A percentile compares a stretch with the other conserved stretches of the same genome.
These are phyloP conservation scores for Neospora caninum DNA, from an alignment of 169 alveolate genomes.

Conservation along the genomic window DNA sequence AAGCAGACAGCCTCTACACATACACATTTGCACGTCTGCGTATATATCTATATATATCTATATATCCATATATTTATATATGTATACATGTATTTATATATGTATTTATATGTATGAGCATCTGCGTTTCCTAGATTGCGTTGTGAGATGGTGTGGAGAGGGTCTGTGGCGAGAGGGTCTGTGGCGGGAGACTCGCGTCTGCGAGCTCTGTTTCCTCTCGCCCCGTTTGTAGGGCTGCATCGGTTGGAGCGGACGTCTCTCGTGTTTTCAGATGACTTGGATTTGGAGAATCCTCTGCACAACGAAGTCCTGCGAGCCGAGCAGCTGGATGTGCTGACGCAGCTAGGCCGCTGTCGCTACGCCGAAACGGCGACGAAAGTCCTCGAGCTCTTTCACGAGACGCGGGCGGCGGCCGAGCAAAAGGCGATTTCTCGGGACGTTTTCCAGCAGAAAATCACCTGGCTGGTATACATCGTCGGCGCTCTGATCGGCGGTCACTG, in stretches of 20 bases:
- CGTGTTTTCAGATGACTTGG: constrained; percentile 33
- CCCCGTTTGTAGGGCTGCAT: too few species aligned
- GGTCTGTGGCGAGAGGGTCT: neutral
- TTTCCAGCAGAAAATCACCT: constrained; percentile 76
- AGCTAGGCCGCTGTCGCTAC: constrained; percentile 81
- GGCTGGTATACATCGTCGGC: constrained; percentile 82
- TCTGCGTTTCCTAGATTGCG: too few species aligned
- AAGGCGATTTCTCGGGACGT: constrained; percentile 72
- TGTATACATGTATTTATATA: neutral
- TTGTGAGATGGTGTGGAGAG: neutral
- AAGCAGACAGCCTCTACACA: too few species aligned
- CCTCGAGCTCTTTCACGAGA: constrained; percentile 68
- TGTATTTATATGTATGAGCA: too few species aligned
- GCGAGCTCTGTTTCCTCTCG: too few species aligned
- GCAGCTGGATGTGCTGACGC: constrained; percentile 82
- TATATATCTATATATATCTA: neutral
- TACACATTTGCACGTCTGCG: neutral
- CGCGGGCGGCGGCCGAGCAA: constrained; percentile 70
- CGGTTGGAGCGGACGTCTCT: neutral
- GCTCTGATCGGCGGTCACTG: constrained; percentile 75
- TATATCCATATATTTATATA: neutral
- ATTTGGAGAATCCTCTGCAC: constrained; percentile 76
- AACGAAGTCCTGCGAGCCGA: constrained; percentile 82
- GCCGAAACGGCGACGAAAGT: constrained; percentile 68
- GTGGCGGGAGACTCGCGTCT: too few species aligned